Percentiles rank a stretch among this genome's conserved stretches.
phyloP scores from a whole-genome alignment of 2,329 filamentous ascomycete genomes.

The Pseudocercospora cruenta region DNA sequence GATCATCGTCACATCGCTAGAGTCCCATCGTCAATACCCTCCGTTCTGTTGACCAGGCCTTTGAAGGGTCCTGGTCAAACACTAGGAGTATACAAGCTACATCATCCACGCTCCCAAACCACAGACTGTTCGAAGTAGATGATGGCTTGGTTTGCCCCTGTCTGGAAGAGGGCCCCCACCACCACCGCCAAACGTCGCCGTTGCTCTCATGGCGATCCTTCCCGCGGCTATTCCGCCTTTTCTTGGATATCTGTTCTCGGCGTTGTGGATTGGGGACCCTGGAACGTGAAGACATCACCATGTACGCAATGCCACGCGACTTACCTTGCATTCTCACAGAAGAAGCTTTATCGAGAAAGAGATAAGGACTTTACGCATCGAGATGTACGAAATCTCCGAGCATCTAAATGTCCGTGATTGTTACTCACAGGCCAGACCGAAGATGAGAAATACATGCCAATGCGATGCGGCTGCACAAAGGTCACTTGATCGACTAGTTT shows the following conservation, averaged over 20 bases:
- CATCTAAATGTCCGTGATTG: neutral
- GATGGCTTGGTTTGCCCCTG: neutral
- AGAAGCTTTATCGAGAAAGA: slow-evolving; percentile 1
- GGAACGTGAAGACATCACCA: neutral
- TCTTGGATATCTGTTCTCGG: neutral
- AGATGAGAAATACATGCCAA: neutral
- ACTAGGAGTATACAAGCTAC: neutral
- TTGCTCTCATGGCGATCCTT: slow-evolving; percentile 5
- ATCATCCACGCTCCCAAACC: neutral
- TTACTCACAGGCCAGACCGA: neutral
- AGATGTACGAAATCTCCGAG: neutral
- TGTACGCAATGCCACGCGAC: neutral
- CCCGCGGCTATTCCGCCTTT: neutral
- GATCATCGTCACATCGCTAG: slow-evolving; percentile 4
- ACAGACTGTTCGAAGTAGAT: neutral
- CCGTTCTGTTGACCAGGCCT: neutral
- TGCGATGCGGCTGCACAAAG: slow-evolving; percentile 1
- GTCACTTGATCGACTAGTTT: neutral
- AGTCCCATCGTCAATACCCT: neutral
- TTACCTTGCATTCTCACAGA: neutral
- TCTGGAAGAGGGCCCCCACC: neutral
- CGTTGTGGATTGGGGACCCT: neutral
- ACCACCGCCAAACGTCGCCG: neutral
- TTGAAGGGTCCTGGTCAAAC: neutral
- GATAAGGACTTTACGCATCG: neutral